Evolutionary conservation across 331 rosid species (phyloP).

Genomic region (Ulmus americana): DNA sequence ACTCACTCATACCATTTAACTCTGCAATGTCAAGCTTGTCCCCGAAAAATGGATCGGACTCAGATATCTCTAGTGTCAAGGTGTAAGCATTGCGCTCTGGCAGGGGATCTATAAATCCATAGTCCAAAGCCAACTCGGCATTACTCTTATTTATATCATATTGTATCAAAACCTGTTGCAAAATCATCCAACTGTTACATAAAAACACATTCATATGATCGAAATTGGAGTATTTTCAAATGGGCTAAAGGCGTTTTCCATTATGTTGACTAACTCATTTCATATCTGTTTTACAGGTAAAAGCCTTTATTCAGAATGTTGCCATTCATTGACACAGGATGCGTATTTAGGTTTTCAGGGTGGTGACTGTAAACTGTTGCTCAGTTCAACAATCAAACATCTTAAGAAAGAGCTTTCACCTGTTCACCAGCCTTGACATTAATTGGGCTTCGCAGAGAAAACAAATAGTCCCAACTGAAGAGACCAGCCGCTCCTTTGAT

Average conservation of each 20-base stretch:
- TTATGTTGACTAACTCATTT: not conserved
- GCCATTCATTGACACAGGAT: too few species aligned
- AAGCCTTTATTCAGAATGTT: not conserved
- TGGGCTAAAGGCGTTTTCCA: not conserved
- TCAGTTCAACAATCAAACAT: not conserved
- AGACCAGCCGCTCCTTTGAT: slow-evolving; percentile 86
- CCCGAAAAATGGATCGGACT: slow-evolving; percentile 66
- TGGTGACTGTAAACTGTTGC: too few species aligned
- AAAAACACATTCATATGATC: not conserved
- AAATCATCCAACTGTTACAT: slow-evolving; percentile 1
- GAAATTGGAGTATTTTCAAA: not conserved
- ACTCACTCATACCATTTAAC: slow-evolving; percentile 63
- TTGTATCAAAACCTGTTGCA: slow-evolving; percentile 67
- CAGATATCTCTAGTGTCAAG: slow-evolving; percentile 64
- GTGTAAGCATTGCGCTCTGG: slow-evolving; percentile 57
- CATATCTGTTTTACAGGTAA: not conserved
- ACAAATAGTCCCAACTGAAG: slow-evolving; percentile 82
- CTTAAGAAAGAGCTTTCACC: slow-evolving; percentile 34
- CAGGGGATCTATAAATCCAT: slow-evolving; percentile 70
- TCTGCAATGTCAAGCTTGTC: slow-evolving; percentile 88
- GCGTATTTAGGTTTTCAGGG: too few species aligned
- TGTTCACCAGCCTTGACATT: slow-evolving; percentile 85
- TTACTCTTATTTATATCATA: slow-evolving; percentile 83
- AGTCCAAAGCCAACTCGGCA: slow-evolving; percentile 89
- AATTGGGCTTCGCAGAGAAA: slow-evolving; percentile 68